Evolutionary conservation across 257 asterid genomes (phyloP).

Genomic region (Nicotiana undulata): DNA sequence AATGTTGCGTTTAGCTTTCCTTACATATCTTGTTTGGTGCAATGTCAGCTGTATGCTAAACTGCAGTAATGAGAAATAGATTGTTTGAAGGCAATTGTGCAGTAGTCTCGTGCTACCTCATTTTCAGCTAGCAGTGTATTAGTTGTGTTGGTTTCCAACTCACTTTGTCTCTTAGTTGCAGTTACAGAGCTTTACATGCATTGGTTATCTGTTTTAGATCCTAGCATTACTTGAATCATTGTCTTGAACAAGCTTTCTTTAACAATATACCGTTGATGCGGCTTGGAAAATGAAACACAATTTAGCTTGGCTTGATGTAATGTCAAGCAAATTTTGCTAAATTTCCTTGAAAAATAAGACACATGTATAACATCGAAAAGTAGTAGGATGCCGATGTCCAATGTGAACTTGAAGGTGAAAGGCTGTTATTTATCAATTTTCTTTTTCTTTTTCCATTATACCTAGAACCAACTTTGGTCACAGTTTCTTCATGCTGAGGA

Average conservation of each 20-base stretch:
- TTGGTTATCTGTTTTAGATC: neutral
- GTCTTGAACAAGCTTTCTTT: neutral
- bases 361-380: neutral
- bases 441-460: neutral
- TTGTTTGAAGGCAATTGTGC: neutral
- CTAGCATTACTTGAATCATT: neutral
- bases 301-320: neutral
- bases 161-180: neutral
- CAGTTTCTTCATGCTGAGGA: neutral
- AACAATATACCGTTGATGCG: neutral
- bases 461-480: neutral
- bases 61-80: constrained; percentile 4
- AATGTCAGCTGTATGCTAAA: neutral
- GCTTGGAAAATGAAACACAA: neutral
- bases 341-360: too few species aligned
- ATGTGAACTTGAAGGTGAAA: neutral
- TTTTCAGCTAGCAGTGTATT: neutral
- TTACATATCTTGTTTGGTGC: neutral
- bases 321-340: neutral
- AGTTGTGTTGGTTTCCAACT: neutral
- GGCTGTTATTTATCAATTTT: neutral
- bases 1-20: neutral
- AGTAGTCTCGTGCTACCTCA: neutral
- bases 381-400: neutral
- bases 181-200: neutral